Conservation (phyloP, 768 basidiomycete species). For the Rubroboletus pulcherrimus region DNA sequence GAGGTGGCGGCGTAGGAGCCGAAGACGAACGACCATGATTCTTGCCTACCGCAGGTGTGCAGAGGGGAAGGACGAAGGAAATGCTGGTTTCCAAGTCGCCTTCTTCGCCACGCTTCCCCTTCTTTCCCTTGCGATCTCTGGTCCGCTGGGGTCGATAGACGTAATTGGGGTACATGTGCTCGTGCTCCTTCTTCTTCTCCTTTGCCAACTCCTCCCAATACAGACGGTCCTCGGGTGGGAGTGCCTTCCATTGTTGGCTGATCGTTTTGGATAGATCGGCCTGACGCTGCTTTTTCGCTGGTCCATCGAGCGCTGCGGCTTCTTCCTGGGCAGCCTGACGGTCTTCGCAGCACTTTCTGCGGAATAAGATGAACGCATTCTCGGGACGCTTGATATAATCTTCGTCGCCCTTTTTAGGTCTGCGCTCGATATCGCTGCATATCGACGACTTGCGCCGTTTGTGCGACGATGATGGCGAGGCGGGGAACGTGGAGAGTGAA, state of each 20-base stretch:
- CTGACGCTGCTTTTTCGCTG: slow-evolving; percentile 70
- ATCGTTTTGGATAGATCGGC: slow-evolving; percentile 81
- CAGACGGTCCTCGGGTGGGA: slow-evolving; percentile 60
- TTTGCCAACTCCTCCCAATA: slow-evolving; percentile 76
- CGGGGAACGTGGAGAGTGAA: slow-evolving; percentile 32
- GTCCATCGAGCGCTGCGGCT: slow-evolving; percentile 31
- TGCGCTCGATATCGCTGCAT: slow-evolving; percentile 47
- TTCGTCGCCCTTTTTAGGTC: slow-evolving; percentile 64
- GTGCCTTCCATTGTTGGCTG: slow-evolving; percentile 74
- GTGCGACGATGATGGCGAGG: slow-evolving; percentile 35
- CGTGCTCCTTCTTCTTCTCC: slow-evolving; percentile 78
- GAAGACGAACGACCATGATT: slow-evolving; percentile 45
- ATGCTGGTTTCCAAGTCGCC: slow-evolving; percentile 53
- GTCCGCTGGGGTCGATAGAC: slow-evolving; percentile 72
- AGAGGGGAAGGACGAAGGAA: slow-evolving; percentile 40
- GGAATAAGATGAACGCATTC: slow-evolving; percentile 84
- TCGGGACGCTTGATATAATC: slow-evolving; percentile 83
- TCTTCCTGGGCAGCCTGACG: slow-evolving; percentile 56
- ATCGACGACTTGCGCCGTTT: slow-evolving; percentile 52
- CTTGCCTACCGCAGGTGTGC: slow-evolving; percentile 40
- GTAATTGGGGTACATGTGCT: slow-evolving; percentile 69
- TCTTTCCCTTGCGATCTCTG: slow-evolving; percentile 46
- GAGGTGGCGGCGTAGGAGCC: slow-evolving; percentile 64
- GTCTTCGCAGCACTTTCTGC: slow-evolving; percentile 73
- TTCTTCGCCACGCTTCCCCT: slow-evolving; percentile 37